A percentile compares a stretch with the other conserved stretches of the same genome.
Evolutionary conservation across 768 basidiomycete genomes (phyloP).

Genomic region (Tricholoma terreum): DNA sequence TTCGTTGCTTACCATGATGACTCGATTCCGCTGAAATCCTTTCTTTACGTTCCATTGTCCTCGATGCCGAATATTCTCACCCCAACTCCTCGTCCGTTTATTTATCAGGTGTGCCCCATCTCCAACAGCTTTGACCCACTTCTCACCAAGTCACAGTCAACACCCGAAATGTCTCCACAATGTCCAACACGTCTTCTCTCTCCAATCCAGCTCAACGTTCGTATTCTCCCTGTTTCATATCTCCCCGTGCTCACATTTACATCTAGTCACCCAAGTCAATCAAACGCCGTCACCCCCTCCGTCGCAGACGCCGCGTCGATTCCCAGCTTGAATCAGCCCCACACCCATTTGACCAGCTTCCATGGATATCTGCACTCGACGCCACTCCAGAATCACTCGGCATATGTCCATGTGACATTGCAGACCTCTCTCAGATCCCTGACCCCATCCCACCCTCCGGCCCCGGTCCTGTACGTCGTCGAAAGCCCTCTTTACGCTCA

Average conservation of each 20-base stretch:
- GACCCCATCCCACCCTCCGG: slow-evolving; percentile 24
- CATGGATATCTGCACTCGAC: slow-evolving; percentile 66
- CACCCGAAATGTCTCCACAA: no score
- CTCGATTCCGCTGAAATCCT: no score
- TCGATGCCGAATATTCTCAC: no score
- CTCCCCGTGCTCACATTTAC: slow-evolving; percentile 2
- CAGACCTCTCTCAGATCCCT: slow-evolving; percentile 63
- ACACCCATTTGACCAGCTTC: slow-evolving; percentile 57
- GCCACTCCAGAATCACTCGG: slow-evolving; percentile 40
- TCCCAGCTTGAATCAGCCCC: slow-evolving; percentile 30
- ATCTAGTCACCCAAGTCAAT: slow-evolving; percentile 16
- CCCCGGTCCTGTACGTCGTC: slow-evolving; percentile 57
- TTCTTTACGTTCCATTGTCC: no score
- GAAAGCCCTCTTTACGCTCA: slow-evolving; percentile 51
- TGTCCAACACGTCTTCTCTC: slow-evolving; percentile 15
- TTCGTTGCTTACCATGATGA: no score
- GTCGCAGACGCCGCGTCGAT: slow-evolving; percentile 21
- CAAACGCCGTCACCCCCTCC: slow-evolving; percentile 29
- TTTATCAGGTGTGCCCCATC: no score
- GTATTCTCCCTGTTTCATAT: background rate
- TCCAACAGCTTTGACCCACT: no score
- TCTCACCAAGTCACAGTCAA: no score
- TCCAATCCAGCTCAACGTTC: slow-evolving; percentile 17
- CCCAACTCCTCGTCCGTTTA: no score
- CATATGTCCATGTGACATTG: slow-evolving; percentile 39